Evolutionary conservation across 768 basidiomycete genomes (phyloP).

Genomic region (Mycena filopes): DNA sequence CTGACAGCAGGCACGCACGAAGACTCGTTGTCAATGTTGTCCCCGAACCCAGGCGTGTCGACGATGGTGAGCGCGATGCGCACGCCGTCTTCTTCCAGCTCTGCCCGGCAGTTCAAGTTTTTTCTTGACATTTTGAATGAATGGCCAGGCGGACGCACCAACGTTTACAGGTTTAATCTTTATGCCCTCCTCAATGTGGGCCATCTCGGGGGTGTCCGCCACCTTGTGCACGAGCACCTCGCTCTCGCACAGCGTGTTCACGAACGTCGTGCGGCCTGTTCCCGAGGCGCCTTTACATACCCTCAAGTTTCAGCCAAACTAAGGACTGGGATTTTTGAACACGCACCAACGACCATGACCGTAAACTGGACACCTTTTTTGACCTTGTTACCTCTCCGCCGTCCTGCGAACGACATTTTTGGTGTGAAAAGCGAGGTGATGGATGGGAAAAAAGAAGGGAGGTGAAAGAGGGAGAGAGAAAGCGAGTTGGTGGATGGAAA

Average conservation of each 20-base stretch:
- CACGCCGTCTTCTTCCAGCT: conserved; percentile 98
- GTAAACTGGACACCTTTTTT: conserved; percentile 99
- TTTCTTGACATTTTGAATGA: too few species aligned
- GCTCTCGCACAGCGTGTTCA: conserved; percentile 98
- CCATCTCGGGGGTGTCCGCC: conserved; percentile 84
- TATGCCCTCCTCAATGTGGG: conserved; percentile 94
- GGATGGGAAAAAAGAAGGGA: conserved; percentile 34
- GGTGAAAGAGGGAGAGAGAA: conserved; percentile 40
- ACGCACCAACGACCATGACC: conserved; percentile 92
- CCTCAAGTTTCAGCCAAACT: conserved; percentile 27
- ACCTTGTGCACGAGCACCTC: conserved; percentile 92
- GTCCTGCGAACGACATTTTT: conserved; percentile 86
- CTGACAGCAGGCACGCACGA: conserved; percentile 68
- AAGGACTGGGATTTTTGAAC: conserved; percentile 25
- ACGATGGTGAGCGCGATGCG: conserved; percentile 98
- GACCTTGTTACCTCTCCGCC: conserved; percentile 92
- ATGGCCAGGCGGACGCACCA: conserved; percentile 60
- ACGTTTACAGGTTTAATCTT: conserved; percentile 95
- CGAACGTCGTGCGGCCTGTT: conserved; percentile 97
- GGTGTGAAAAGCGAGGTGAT: conserved; percentile 24
- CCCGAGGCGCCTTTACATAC: conserved; percentile 93
- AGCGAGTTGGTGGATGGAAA: too few species aligned
- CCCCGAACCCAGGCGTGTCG: conserved; percentile 98
- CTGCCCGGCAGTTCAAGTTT: conserved; percentile 50
- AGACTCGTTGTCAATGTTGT: conserved; percentile 99